Evolutionary conservation across 2,329 filamentous ascomycete genomes (phyloP).

Genomic region (Monilinia vaccinii-corymbosi): DNA sequence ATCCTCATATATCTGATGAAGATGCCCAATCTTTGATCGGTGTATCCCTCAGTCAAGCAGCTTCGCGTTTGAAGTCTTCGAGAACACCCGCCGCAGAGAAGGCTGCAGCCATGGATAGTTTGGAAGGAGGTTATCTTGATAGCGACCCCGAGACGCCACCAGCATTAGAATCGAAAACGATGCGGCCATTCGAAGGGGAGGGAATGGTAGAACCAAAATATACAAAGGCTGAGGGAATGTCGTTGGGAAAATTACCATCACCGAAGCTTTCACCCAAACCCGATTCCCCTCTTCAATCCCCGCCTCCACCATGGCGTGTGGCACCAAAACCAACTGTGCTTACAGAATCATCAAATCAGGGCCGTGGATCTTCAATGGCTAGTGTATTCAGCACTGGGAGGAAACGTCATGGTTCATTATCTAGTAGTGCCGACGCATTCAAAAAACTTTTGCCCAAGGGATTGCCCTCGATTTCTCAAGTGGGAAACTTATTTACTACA

Average conservation of each 20-base stretch:
- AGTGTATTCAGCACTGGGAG: conserved; percentile 38
- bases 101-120: conserved; percentile 43
- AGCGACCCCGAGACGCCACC: conserved; percentile 28
- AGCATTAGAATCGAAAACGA: conserved; percentile 6
- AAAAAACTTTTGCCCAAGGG: conserved; percentile 46
- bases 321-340: conserved; percentile 34
- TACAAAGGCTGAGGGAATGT: neutral
- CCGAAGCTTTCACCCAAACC: conserved; percentile 19
- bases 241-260: conserved; percentile 23
- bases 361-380: conserved; percentile 35
- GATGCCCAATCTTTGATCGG: conserved; percentile 52
- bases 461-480: conserved; percentile 38
- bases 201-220: neutral
- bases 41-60: conserved; percentile 47
- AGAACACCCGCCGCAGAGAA: conserved; percentile 50
- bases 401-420: conserved; percentile 39
- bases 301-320: conserved; percentile 34
- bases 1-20: conserved; percentile 33
- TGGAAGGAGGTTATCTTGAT: conserved; percentile 37
- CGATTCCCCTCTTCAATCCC: conserved; percentile 3
- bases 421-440: conserved; percentile 47
- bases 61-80: conserved; percentile 45
- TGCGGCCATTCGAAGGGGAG: neutral
- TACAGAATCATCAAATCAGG: conserved; percentile 18
- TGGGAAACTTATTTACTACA: conserved; percentile 25